Conservation (phyloP, 768 basidiomycete genomes). For the Ramaria rubella region DNA sequence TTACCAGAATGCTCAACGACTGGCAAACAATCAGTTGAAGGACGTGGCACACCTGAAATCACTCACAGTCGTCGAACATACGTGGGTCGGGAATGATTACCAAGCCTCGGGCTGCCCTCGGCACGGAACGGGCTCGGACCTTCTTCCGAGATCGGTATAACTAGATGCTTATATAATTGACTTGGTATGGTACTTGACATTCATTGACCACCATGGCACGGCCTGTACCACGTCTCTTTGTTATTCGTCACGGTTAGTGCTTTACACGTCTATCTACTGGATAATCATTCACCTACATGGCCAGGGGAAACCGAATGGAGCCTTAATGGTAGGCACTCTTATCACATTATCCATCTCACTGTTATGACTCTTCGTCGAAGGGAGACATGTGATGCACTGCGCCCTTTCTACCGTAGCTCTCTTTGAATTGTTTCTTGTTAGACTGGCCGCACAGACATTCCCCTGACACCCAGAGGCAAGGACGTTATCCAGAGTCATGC, state of each 20-base stretch:
- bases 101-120: background rate
- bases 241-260: slow-evolving; percentile 67
- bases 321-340: slow-evolving; percentile 51
- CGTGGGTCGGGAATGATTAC: background rate
- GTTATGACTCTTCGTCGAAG: slow-evolving; percentile 2
- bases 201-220: slow-evolving; percentile 26
- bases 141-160: background rate
- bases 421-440: slow-evolving; percentile 25
- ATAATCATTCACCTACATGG: background rate
- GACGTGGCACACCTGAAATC: background rate
- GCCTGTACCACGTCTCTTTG: slow-evolving; percentile 67
- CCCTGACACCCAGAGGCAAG: slow-evolving; percentile 73
- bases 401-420: background rate
- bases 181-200: too few relatives aligned
- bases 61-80: slow-evolving; percentile 40
- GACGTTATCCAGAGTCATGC: slow-evolving; percentile 62
- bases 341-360: background rate
- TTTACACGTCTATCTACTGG: background rate
- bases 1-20: slow-evolving; percentile 81
- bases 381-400: slow-evolving; percentile 15
- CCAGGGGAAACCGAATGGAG: slow-evolving; percentile 94
- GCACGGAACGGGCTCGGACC: background rate
- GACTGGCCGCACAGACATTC: slow-evolving; percentile 87
- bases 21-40: slow-evolving; percentile 25
- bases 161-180: background rate